Evolutionary conservation across 176 grass and related monocot genomes (phyloP), one percentile per base, ranked within the genome.

Genomic region (Bonia amplexicaulis): DNA sequence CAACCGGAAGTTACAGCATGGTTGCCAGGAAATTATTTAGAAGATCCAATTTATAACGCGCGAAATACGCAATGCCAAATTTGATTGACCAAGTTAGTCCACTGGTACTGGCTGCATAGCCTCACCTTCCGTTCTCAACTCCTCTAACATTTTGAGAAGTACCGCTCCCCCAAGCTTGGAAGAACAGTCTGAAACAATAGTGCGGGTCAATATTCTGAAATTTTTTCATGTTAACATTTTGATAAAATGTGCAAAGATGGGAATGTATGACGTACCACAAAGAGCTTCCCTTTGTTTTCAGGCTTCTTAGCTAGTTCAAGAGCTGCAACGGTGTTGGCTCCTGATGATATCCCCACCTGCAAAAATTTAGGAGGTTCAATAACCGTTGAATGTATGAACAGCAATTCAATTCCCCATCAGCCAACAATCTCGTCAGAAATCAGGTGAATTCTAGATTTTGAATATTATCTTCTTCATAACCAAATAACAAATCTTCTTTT

Each of bases 301-400:
- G 91, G 91, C 64, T 89, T 95, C 74, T 71, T 98, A 59, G 96
- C 96, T 19, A 95, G 91, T 47, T 80, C 60, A 73, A 95, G 75
- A 31, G 96, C 93, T 54, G 91, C 93, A 84, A 94, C 91, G 55
- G 91, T 96, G 84, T 98, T 98, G 2, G 96, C 96, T 67, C 96
- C 96, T 9, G 96, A 98, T 76, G 93, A 96, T 92, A 98, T 98
- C 23, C 96, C 96, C 20, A 98, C 95, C 90, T 97, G 79, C 17
- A 74, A 52, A 89, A 73, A 71, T 69, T 74, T 48, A 25, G 9
- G 11, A 60, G 31, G 41, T 72, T 86, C 60, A 51, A 23, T 2
- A 60, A 72, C 62, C 66, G 0, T 79, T 17, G 7, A 44, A 6
- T 62, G 8, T 54, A 66, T 74, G 13, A 8, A 17, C 19, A 66